Base-by-base conservation (phyloP, 2,329 filamentous ascomycete genomes). In the Aspergillus hiratsukae region DNA sequence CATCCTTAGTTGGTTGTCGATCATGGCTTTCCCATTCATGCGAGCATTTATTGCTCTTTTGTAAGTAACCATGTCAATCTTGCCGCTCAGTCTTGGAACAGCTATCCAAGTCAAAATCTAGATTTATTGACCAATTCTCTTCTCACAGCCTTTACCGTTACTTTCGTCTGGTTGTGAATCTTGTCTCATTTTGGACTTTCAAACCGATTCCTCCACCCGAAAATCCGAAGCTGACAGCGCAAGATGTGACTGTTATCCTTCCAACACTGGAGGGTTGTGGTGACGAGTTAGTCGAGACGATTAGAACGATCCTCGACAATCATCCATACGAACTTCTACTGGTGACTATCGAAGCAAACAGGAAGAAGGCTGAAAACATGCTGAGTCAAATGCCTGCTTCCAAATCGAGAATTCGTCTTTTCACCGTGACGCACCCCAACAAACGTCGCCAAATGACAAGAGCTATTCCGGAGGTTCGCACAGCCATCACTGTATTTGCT, bases 401-500 rank as follows among this genome's bases (percentile, higher is more conserved):
- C 21, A 81, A 83, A 59, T 84, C 85, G 25, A 85, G 84, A 61
- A 85, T 96, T 63, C 83, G 85, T 55, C 86, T 96, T 46, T 80
- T 93, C 62, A 87, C 84, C 61, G 89, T 91, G 29, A 81, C 83
- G 58, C 92, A 96, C 70, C 91, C 93, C 64, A 97, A 97, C 79
- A 97, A 97, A 80, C 88, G 93, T 54, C 85, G 93, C 21, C 93
- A 97, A 74, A 91, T 97, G 70, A 95, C 91, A 73, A 85, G 91
- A 70, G 93, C 91, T 3, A 89, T 97, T 49, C 91, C 92, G 21
- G 84, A 90, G 64, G 91, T 97, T 56, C 81, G 80, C 63, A 97
- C 93, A 0, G 78, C 82, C 52, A 91, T 97, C 69, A 96, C 90
- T 40, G 84, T 97, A 66, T 91, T 97, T 79, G 91, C 92, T 27